A percentile compares a stretch with the other conserved stretches of the same genome.
These are phyloP conservation scores for Rugonectria rugulosa DNA, from an alignment of 2,329 filamentous ascomycete genomes.

Conservation along the genomic window DNA sequence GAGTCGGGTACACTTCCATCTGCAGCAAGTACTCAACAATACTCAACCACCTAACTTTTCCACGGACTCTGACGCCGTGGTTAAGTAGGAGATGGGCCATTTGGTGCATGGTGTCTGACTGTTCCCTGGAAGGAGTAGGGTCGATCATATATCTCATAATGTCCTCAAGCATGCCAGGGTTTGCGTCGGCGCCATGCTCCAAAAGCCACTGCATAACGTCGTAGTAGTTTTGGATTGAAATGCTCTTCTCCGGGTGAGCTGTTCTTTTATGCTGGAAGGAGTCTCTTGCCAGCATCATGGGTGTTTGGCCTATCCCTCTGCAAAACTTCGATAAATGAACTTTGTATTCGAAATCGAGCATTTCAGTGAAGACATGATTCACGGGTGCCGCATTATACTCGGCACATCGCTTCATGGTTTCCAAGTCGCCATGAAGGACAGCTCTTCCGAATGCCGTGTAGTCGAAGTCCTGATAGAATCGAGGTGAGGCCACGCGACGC, in stretches of 20 bases:
- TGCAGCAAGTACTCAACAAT: no score
- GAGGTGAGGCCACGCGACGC: background rate
- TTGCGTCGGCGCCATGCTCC: constrained; percentile 3
- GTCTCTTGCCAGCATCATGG: background rate
- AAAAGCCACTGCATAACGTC: constrained; percentile 15
- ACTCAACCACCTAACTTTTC: no score
- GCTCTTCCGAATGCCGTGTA: background rate
- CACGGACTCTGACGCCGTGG: no score
- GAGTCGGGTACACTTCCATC: no score
- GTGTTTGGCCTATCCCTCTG: background rate
- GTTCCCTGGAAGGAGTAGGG: no score
- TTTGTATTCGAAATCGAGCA: no score
- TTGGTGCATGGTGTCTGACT: no score
- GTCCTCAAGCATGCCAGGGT: background rate
- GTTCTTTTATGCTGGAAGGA: no score
- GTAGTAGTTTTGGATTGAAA: background rate
- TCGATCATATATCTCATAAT: no score
- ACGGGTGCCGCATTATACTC: background rate
- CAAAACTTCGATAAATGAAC: background rate
- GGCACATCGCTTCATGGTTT: constrained; percentile 7
- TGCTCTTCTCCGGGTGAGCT: no score
- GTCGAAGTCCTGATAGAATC: background rate
- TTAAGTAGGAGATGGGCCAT: no score
- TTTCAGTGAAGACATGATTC: no score
- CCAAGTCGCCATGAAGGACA: background rate